Base-by-base conservation (phyloP, 1,284 basidiomycete species). In the Ceratobasidium sp. region DNA sequence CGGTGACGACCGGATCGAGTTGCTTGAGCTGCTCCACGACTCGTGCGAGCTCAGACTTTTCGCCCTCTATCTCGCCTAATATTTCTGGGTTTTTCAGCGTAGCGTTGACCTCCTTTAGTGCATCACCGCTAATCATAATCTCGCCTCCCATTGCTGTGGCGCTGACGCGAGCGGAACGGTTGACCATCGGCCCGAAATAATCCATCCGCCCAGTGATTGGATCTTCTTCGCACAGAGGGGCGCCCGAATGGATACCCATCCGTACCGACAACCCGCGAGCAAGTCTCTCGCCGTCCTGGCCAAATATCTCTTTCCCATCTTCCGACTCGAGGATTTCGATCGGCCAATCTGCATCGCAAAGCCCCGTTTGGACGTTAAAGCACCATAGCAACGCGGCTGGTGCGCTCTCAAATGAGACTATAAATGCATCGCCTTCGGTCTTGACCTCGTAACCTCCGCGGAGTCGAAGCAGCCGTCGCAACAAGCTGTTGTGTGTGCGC, bases 381-480 rank as follows among this genome's bases (percentile, higher is more conserved):
- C 92, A 93, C 94, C 95, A 99, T 85, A 96, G 89, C 48, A 99
- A 82, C 0, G 95, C 98, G 0, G 94, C 88, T 2, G 94, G 87
- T 8, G 96, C 90, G 4, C 90, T 93, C 9, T 93, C 93, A 87
- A 99, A 99, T 19, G 96, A 96, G 62, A 97, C 96, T 94, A 99
- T 98, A 85, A 99, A 99, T 0, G 97, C 92, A 80, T 99, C 98
- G 46, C 98, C 98, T 91, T 99, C 98, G 24, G 98, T 99, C 84
- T 99, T 99, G 79, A 98, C 97, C 83, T 99, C 96, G 83, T 98
- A 99, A 0, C 98, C 98, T 53, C 96, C 96, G 80, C 96, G 97
- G 68, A 93, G 87, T 39, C 97, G 89, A 54, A 99, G 84, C 78
- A 94, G 92, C 11, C 96, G 88, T 27, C 97, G 90, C 75, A 99